Percentiles rank a stretch among this genome's conserved stretches.
Conservation (phyloP, 345 rosid species). For the Brassica napus region DNA sequence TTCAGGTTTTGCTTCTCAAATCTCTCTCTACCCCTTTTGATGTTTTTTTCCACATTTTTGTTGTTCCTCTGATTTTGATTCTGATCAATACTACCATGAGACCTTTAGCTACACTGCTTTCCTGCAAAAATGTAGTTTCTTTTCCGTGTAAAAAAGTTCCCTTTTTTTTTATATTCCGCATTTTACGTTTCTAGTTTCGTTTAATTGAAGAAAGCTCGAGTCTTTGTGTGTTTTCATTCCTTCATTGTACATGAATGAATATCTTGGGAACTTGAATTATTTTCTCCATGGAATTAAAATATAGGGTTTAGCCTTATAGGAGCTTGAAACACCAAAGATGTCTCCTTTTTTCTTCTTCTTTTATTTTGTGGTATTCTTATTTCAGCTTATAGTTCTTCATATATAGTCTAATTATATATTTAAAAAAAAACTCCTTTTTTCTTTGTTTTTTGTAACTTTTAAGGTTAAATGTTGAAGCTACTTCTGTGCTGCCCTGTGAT, state of each 20-base stretch:
- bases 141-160: slow-evolving; percentile 6
- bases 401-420: neutral
- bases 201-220: slow-evolving; percentile 20
- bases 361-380: neutral
- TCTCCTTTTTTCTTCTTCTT: neutral
- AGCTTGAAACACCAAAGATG: neutral
- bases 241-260: neutral
- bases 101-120: neutral
- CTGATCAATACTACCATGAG: neutral
- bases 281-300: neutral
- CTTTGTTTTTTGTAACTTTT: slow-evolving; percentile 19
- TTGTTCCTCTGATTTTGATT: slow-evolving; percentile 2
- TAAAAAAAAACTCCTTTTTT: neutral
- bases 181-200: neutral
- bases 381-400: neutral
- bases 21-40: slow-evolving; percentile 12
- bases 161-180: slow-evolving; percentile 1
- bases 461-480: slow-evolving; percentile 29
- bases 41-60: slow-evolving; percentile 16
- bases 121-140: slow-evolving; percentile 28
- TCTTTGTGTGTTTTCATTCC: neutral
- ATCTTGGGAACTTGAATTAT: neutral
- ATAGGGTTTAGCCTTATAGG: neutral
- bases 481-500: slow-evolving; percentile 18
- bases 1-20: slow-evolving; percentile 27